Conservation (phyloP, 2,329 filamentous ascomycete species). For the Colletotrichum sp. region DNA sequence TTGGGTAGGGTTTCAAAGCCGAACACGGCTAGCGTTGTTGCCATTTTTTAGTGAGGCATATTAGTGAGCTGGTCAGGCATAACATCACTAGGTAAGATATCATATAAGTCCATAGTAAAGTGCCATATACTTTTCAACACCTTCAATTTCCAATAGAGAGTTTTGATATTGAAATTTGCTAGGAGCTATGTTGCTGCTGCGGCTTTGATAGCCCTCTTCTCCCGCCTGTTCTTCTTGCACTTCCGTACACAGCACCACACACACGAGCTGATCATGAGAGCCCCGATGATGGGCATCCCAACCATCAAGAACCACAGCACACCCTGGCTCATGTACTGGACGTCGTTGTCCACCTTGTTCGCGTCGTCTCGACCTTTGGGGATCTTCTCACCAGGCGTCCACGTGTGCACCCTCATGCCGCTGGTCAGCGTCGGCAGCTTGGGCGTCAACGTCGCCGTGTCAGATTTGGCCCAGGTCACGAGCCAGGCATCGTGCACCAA, state of each 20-base stretch:
- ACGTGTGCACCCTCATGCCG: not conserved
- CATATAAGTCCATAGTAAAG: not conserved
- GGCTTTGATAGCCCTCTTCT: not conserved
- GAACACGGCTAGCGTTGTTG: not conserved
- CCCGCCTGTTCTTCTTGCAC: not conserved
- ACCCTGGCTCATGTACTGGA: not conserved
- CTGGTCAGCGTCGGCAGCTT: slow-evolving; percentile 8
- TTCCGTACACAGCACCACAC: slow-evolving; percentile 12
- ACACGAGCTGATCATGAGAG: not conserved
- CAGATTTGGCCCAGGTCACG: not conserved
- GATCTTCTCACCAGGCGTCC: slow-evolving; percentile 12
- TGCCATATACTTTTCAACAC: not conserved
- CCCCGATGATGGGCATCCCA: slow-evolving; percentile 1
- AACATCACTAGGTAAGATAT: not conserved
- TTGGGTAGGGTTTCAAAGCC: not conserved
- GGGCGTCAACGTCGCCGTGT: slow-evolving; percentile 4
- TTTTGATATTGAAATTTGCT: no score
- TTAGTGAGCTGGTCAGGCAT: not conserved
- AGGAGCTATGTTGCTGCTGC: no score
- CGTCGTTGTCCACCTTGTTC: not conserved
- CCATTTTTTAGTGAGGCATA: not conserved
- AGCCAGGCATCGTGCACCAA: not conserved
- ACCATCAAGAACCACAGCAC: not conserved
- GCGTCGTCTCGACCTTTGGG: not conserved
- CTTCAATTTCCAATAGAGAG: not conserved